Evolutionary conservation across 1,284 basidiomycete species (phyloP).

Genomic region (Marasmius tenuissimus): DNA sequence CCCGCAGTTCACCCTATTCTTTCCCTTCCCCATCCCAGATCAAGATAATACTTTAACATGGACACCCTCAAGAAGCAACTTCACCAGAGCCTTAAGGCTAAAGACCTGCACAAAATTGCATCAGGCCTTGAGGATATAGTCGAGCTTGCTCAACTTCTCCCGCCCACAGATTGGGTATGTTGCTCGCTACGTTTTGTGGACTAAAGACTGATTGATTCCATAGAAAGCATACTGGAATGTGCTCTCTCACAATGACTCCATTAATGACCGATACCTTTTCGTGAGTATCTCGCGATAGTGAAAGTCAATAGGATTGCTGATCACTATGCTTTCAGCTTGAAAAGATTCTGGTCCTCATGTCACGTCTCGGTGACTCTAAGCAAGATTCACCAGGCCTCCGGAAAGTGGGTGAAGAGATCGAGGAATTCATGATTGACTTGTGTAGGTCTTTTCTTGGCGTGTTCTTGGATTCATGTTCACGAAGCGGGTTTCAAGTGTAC

Average conservation of each 20-base stretch:
- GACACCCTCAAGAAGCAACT: not conserved
- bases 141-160: not conserved
- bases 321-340: slow-evolving; percentile 45
- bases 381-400: slow-evolving; percentile 20
- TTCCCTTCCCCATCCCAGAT: not conserved
- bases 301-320: not conserved
- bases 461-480: slow-evolving; percentile 14
- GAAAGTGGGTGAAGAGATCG: slow-evolving; percentile 38
- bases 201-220: not conserved
- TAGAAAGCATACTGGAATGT: slow-evolving; percentile 47
- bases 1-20: not conserved
- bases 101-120: not conserved
- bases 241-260: slow-evolving; percentile 38
- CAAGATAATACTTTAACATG: too few relatives aligned
- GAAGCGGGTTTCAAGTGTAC: slow-evolving; percentile 41
- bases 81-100: not conserved
- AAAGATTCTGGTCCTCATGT: slow-evolving; percentile 53
- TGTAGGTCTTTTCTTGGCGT: slow-evolving; percentile 36
- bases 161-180: not conserved
- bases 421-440: slow-evolving; percentile 47
- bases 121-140: not conserved
- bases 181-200: not conserved
- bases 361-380: slow-evolving; percentile 38
- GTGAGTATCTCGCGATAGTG: slow-evolving; percentile 29
- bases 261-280: slow-evolving; percentile 60